phyloP scores from a whole-genome alignment of 768 basidiomycete genomes.

The Boletales sp. region DNA sequence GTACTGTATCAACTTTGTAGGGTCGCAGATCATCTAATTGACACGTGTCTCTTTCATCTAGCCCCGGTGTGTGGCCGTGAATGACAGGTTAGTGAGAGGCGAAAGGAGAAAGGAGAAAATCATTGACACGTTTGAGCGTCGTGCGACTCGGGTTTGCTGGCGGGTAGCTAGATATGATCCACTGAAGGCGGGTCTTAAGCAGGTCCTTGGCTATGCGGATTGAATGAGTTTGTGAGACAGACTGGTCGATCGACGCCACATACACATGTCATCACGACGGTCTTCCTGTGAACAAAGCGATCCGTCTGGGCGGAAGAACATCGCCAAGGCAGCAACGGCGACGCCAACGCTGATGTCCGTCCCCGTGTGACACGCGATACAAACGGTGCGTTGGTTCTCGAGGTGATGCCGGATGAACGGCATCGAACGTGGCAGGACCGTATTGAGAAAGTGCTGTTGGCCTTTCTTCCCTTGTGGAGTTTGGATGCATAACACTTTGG shows the following conservation, averaged over 20 bases:
- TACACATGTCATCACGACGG: slow-evolving; percentile 15
- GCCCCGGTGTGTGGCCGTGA: background rate
- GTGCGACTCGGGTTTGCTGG: slow-evolving; percentile 80
- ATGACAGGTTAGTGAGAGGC: background rate
- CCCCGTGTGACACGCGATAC: slow-evolving; percentile 54
- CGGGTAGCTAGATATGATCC: slow-evolving; percentile 76
- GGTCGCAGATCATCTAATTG: background rate
- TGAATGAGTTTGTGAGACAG: background rate
- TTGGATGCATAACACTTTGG: slow-evolving; percentile 21
- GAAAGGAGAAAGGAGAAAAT: slow-evolving; percentile 54
- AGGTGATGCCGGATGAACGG: slow-evolving; percentile 45
- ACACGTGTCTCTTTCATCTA: background rate
- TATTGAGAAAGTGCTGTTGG: slow-evolving; percentile 44
- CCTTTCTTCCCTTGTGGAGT: slow-evolving; percentile 50
- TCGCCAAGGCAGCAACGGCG: slow-evolving; percentile 52
- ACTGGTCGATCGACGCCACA: slow-evolving; percentile 5
- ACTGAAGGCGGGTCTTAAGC: slow-evolving; percentile 75
- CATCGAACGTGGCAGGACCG: slow-evolving; percentile 46
- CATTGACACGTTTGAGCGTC: slow-evolving; percentile 77
- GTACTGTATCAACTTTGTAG: background rate
- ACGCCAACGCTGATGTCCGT: slow-evolving; percentile 65
- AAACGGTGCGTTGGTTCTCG: slow-evolving; percentile 32
- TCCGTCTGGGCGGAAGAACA: slow-evolving; percentile 58
- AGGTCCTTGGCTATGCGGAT: slow-evolving; percentile 47
- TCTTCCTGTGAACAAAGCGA: slow-evolving; percentile 12